Percentiles rank a stretch among this genome's conserved stretches.
Evolutionary conservation across 208 protist genomes (phyloP).

Genomic region (Lotmaria passim): DNA sequence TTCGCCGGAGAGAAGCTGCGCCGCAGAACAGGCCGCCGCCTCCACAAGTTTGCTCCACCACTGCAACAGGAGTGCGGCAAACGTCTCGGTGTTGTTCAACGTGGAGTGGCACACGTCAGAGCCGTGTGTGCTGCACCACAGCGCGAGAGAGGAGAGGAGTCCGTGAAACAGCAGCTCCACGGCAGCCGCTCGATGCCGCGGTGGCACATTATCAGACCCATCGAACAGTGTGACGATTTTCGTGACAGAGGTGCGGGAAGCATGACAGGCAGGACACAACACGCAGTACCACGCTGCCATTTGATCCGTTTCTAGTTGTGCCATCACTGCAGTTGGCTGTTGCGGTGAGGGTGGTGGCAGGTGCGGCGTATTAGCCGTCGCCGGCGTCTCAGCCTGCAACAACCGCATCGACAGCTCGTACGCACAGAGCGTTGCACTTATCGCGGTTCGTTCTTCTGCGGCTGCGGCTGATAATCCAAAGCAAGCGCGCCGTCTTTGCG

Average conservation of each 20-base stretch:
- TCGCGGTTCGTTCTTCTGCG: too few species aligned
- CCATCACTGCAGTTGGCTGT: background rate
- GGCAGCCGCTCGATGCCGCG: background rate
- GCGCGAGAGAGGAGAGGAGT: slow-evolving; percentile 24
- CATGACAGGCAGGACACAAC: slow-evolving; percentile 16
- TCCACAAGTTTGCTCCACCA: slow-evolving; percentile 19
- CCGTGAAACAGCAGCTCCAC: slow-evolving; percentile 28
- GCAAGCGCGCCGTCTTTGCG: background rate
- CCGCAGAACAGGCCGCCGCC: background rate
- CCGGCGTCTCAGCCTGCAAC: too few species aligned
- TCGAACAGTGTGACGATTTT: too few species aligned
- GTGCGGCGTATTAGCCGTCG: background rate
- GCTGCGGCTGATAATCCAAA: too few species aligned
- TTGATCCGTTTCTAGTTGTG: background rate
- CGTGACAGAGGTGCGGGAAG: background rate
- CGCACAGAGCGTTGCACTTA: too few species aligned
- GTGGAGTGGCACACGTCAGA: background rate
- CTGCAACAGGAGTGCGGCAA: slow-evolving; percentile 11
- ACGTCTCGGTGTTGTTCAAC: background rate
- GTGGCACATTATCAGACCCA: too few species aligned
- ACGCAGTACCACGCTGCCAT: slow-evolving; percentile 22
- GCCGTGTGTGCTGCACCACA: slow-evolving; percentile 14
- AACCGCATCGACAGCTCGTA: too few species aligned
- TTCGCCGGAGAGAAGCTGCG: background rate
- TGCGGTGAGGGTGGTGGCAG: background rate